Evolutionary conservation across 164 flowering plant genomes (phyloP).

Genomic region (Houttuynia cordata): DNA sequence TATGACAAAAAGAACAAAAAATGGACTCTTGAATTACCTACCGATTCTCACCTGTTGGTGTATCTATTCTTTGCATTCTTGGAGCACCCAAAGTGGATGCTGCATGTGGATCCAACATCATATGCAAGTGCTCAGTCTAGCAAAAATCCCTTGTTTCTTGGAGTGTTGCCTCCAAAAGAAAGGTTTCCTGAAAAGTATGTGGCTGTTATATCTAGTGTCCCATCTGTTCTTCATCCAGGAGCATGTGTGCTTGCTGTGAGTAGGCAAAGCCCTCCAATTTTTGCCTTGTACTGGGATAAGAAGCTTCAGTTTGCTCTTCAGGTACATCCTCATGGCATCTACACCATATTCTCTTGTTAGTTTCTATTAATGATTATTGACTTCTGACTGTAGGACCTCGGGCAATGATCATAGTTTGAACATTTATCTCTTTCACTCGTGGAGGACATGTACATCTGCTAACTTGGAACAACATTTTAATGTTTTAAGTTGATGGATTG

Average conservation of each 20-base stretch:
- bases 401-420: no score
- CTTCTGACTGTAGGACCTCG: background rate
- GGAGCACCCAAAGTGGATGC: slow-evolving; percentile 96
- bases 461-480: no score
- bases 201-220: slow-evolving; percentile 58
- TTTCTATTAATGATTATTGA: background rate
- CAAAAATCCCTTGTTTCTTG: slow-evolving; percentile 87
- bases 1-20: slow-evolving; percentile 76
- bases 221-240: slow-evolving; percentile 77
- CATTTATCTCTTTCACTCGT: no score
- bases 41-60: slow-evolving; percentile 81
- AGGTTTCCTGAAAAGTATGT: slow-evolving; percentile 86
- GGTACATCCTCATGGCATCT: slow-evolving; percentile 23
- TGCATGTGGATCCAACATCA: slow-evolving; percentile 76
- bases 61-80: slow-evolving; percentile 89
- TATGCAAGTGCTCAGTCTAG: slow-evolving; percentile 78
- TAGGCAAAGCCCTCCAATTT: slow-evolving; percentile 69
- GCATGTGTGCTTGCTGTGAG: slow-evolving; percentile 66
- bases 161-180: slow-evolving; percentile 84
- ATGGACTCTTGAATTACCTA: slow-evolving; percentile 82
- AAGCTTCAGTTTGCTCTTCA: slow-evolving; percentile 83
- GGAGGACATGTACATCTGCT: no score
- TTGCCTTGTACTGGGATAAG: slow-evolving; percentile 89
- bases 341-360: background rate
- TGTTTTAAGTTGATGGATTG: no score